These are phyloP conservation scores for Alternaria sp. DNA, from an alignment of 2,329 filamentous ascomycete genomes.

Conservation along the genomic window DNA sequence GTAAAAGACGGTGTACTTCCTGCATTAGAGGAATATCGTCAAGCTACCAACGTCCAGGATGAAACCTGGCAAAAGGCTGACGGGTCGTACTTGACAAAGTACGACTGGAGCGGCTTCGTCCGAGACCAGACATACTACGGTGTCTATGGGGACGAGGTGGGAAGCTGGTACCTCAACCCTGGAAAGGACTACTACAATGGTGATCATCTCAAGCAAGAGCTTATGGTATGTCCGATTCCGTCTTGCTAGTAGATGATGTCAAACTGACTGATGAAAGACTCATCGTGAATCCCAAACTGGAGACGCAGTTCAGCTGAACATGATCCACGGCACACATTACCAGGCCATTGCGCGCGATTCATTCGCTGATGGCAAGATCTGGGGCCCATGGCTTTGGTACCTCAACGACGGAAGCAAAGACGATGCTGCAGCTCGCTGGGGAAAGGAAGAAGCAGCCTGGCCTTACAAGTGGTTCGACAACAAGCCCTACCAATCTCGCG, in stretches of 20 bases:
- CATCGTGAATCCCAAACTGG: slow-evolving; percentile 61
- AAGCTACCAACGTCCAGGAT: slow-evolving; percentile 61
- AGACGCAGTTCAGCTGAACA: slow-evolving; percentile 62
- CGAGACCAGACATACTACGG: slow-evolving; percentile 57
- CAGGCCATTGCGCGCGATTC: slow-evolving; percentile 41
- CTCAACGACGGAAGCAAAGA: slow-evolving; percentile 58
- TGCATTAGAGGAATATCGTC: slow-evolving; percentile 53
- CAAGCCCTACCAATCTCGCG: slow-evolving; percentile 59
- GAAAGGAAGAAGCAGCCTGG: slow-evolving; percentile 56
- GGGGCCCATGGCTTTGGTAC: slow-evolving; percentile 53
- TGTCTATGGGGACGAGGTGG: slow-evolving; percentile 59
- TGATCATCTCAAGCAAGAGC: slow-evolving; percentile 62
- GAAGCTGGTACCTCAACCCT: slow-evolving; percentile 61
- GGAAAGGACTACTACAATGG: slow-evolving; percentile 64
- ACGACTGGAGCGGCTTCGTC: slow-evolving; percentile 56
- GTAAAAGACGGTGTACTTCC: slow-evolving; percentile 58
- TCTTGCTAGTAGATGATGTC: neutral
- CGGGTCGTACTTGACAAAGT: slow-evolving; percentile 62
- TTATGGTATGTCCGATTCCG: slow-evolving; percentile 49
- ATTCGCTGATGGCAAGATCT: slow-evolving; percentile 48
- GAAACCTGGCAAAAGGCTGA: slow-evolving; percentile 61
- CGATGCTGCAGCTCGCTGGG: slow-evolving; percentile 53
- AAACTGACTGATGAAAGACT: slow-evolving; percentile 33
- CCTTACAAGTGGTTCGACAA: slow-evolving; percentile 61
- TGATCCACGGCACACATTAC: slow-evolving; percentile 61